Evolutionary conservation across 2,329 filamentous ascomycete species (phyloP).

Genomic region (Cladosporium sp.): DNA sequence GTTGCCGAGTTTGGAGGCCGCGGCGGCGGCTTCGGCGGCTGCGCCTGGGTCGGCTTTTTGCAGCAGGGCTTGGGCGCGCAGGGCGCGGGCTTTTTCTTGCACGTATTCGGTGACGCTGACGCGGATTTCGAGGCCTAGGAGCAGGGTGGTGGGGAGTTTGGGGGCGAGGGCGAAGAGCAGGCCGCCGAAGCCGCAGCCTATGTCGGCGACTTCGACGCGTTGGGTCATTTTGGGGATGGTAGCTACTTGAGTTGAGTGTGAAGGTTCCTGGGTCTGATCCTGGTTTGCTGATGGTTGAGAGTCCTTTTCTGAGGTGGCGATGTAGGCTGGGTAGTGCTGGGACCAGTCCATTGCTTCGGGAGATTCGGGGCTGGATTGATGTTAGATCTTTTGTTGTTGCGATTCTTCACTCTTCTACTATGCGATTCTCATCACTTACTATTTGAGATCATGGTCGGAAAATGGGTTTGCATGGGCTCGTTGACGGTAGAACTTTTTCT

Average conservation of each 20-base stretch:
- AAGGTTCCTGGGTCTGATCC: background rate
- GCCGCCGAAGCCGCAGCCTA: constrained; percentile 95
- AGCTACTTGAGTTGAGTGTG: constrained; percentile 18
- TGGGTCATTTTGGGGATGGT: constrained; percentile 51
- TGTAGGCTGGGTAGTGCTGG: constrained; percentile 73
- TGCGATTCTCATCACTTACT: constrained; percentile 59
- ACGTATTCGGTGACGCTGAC: constrained; percentile 88
- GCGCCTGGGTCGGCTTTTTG: background rate
- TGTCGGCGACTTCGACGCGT: constrained; percentile 89
- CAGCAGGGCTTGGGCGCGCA: constrained; percentile 63
- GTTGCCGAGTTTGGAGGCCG: constrained; percentile 3
- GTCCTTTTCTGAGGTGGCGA: constrained; percentile 29
- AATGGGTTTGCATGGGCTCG: constrained; percentile 97
- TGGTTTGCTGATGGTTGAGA: constrained; percentile 11
- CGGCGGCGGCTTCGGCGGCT: constrained; percentile 1
- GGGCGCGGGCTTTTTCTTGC: constrained; percentile 78
- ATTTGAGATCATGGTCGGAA: constrained; percentile 85
- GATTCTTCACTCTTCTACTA: background rate
- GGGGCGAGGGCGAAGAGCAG: constrained; percentile 83
- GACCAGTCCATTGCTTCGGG: constrained; percentile 93
- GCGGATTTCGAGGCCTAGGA: constrained; percentile 91
- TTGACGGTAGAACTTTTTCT: constrained; percentile 96
- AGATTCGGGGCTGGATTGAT: constrained; percentile 64
- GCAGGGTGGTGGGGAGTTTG: constrained; percentile 74
- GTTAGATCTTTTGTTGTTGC: background rate